Evolutionary conservation across 169 alveolate genomes (phyloP), one percentile per base, ranked within the genome.

Genomic region (Babesia sp.): DNA sequence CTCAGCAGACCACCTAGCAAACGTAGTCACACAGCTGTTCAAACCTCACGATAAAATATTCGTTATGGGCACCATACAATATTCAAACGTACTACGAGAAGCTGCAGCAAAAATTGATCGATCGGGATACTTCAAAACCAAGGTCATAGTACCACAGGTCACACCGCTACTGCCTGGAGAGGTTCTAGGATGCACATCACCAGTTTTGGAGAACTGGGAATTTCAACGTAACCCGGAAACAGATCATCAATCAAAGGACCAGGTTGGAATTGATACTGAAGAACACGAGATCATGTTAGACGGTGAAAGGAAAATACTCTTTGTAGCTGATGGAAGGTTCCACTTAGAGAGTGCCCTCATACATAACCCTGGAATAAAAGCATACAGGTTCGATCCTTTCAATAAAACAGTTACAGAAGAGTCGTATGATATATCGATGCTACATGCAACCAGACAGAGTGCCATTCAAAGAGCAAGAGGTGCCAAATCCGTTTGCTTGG

Each of bases 311-410:
- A 85, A 58, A 54, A 83, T 90, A 45, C 82, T 97, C 22, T 98
- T 97, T 60, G 91, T 98, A 24, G 97, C 99, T 24, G 99, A 97
- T 87, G 99, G 99, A 0, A 91, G 99, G 79, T 98, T 98, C 90
- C 99, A 98, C 90, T 93, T 98, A 85, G 99, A 98, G 90, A 93
- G 99, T 71, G 95, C 98, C 29, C 96, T 97, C 98, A 98, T 98
- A 26, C 97, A 95, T 71, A 97, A 98, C 84, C 99, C 99, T 29
- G 84, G 91, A 48, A 81, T 91, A 60, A 59, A 61, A 39, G 94
- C 96, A 76, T 97, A 70, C 70, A 92, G 98, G 80, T 98, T 95
- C 80, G 96, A 97, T 79, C 99, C 99, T 42, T 97, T 95, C 87
- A 83, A 92, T 39, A 93, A 94, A 81, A 69, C 85, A 54, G 78